Evolutionary conservation across 2,329 filamentous ascomycete genomes (phyloP), one percentile per base, ranked within the genome.

Genomic region (Bipolaris oryzae): DNA sequence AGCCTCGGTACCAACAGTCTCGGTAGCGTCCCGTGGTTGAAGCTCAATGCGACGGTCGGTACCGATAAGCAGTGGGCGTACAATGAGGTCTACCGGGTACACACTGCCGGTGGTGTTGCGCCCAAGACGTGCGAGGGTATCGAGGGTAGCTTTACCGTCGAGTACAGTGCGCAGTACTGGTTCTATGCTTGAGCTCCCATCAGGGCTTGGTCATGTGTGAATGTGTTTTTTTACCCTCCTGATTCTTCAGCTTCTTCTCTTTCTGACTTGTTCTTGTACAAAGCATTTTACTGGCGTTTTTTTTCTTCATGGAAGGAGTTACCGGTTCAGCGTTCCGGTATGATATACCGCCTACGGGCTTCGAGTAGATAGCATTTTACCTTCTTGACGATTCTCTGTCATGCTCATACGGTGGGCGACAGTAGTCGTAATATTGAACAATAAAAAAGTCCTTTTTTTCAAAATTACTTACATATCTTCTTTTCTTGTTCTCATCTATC

Each of bases 131-230:
- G 94, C 74, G 74, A 84, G 33, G 89, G 86, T 10, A 82, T 86
- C 81, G 74, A 81, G 0, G 80, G 82, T 10, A 71, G 77, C 1
- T 93, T 97, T 64, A 80, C 88, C 60, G 85, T 96, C 13, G 82
- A 93, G 70, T 97, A 98, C 77, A 83, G 90, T 31, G 87, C 93
- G 39, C 85, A 93, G 83, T 97, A 91, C 67, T 88, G 84, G 88
- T 89, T 82, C 60, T 85, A 67, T 54, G 74, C 61, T 15, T 72
- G 61, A 61, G 47, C 18, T 23, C 10, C 28, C 9, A 25, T 11
- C 1, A 31, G 28, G 7, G 28, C 21, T 21, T 31, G 1, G 28
- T 11, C 10, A 11, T 31, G 28, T 31, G 28, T 11, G 10, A 31
- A 15, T 31, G 13, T 38, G 10, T 31, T 51, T 21, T 21, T 21